Evolutionary conservation across 768 basidiomycete species (phyloP), one percentile per base, ranked within the genome.

Genomic region (Suillus variegatus): DNA sequence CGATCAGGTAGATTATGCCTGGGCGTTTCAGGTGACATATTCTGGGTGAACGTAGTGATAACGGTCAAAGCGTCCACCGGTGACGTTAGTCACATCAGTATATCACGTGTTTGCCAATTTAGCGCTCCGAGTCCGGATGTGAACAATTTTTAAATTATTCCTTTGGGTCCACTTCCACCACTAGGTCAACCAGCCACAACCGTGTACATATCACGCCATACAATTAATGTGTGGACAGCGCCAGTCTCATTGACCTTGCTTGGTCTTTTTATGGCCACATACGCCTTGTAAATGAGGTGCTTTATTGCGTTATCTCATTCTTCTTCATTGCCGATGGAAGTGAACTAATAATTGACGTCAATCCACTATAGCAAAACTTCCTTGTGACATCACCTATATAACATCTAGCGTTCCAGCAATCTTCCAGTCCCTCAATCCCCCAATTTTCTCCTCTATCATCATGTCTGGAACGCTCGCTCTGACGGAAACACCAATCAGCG

Each of bases 1-100:
- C 0, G 69, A 73, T 32, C 62, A 55, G 4, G 73, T 80, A 2
- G 68, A 79, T 14, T 73, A 69, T 61, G 81, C 82, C 2, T 82
- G 81, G 81, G 79, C 79, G 3, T 82, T 83, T 69, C 72, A 77
- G 61, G 76, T 81, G 13, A 68, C 66, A 51, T 82, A 82, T 66
- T 64, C 54, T 28, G 47, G 61, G 63, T n/a, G 54, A 41, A 7
- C 13, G 0, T 46, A 38, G 32, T 32, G 32, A 32, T 7, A 32
- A 32, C 32, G 32, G 32, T 32, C 32, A 32, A 32, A 32, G 32
- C 32, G 32, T 32, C 32, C 32, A 32, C 32, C 4, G 32, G 6
- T 32, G 32, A 32, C 32, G 32, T 32, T 32, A 32, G 32, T 32
- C 32, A 32, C 6, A 32, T 32, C 32, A 32, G 6, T 7, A 4